Base-by-base conservation (phyloP, 1,139 yeast species). In the Geotrichum siamense region DNA sequence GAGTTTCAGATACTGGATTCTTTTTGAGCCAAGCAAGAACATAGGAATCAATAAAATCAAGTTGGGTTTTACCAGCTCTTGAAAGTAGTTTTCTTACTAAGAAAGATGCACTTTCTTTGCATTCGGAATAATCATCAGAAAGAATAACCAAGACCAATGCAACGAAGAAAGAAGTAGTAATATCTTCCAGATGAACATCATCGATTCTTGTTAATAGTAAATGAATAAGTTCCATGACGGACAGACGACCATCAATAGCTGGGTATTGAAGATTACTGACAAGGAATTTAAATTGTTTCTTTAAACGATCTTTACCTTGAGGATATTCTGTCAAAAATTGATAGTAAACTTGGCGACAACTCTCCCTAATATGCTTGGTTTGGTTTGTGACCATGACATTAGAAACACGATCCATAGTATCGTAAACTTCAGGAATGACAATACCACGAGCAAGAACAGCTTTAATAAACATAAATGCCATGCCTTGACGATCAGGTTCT, bases 261-360 rank as follows among this genome's bases (percentile, higher is more conserved):
- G 94, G 91, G 59, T 93, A 93, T 22, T 79, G 74, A 57, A 93
- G 68, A 60, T 93, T 91, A 51, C 77, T 78, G n/a, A 89, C 82
- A 63, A 91, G 70, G 57, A 82, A 80, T 52, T 81, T 79, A 63
- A 89, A 79, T 55, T 85, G 94, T 55, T 81, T 84, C 53, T 84
- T 93, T 43, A 91, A 64, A 53, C 87, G 76, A 4, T 93, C 89
- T 57, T 80, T 75, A 26, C 97, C 89, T 65, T 91, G 97, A 55
- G 94, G 97, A 57, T 85, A 91, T 56, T 87, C 96, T 81, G 89
- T 83, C 56, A 91, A 67, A 56, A 91, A 93, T 57, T 81, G 91
- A 62, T 79, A 83, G 61, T 79, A 93, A 1, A 84, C 79, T 52
- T 85, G 75, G 62, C 97, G 75, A 8, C 97, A 79, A 64, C 84